phyloP scores from a whole-genome alignment of 371 early-diverging fungal species.

The Rhizopus microsporus region DNA sequence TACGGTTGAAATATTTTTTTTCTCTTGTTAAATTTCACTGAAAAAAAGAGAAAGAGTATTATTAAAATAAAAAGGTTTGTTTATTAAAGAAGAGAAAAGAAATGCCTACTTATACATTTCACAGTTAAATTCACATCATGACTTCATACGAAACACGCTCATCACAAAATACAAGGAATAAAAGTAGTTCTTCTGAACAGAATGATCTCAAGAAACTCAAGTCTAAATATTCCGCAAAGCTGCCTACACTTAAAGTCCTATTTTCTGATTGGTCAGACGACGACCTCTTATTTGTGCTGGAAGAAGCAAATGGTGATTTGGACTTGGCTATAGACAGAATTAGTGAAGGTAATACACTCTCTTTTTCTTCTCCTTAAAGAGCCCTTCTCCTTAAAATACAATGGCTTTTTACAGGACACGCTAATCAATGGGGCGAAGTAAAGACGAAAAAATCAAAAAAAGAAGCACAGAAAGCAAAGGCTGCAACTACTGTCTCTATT shows the following conservation, averaged over 20 bases:
- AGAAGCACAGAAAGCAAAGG: slow-evolving; percentile 51
- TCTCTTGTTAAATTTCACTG: slow-evolving; percentile 2
- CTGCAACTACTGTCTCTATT: slow-evolving; percentile 18
- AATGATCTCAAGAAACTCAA: slow-evolving; percentile 62
- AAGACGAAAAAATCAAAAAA: slow-evolving; percentile 74
- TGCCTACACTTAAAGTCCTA: slow-evolving; percentile 76
- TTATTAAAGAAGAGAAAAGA: slow-evolving; percentile 11
- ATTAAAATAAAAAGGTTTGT: slow-evolving; percentile 6
- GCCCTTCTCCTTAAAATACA: background rate
- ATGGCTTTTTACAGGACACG: slow-evolving; percentile 62
- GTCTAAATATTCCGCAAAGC: slow-evolving; percentile 59
- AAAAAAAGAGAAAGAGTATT: background rate
- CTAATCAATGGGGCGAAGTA: slow-evolving; percentile 91
- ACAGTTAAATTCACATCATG: slow-evolving; percentile 18
- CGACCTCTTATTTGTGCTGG: slow-evolving; percentile 80
- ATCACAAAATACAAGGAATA: slow-evolving; percentile 31
- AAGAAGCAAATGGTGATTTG: slow-evolving; percentile 86
- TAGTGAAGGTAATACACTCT: slow-evolving; percentile 69
- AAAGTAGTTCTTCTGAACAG: slow-evolving; percentile 28
- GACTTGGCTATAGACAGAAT: slow-evolving; percentile 81
- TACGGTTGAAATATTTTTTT: slow-evolving; percentile 14
- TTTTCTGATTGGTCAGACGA: slow-evolving; percentile 90
- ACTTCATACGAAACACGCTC: slow-evolving; percentile 39
- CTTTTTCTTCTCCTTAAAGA: background rate
- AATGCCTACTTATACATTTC: background rate